Evolutionary conservation across 106 monocot genomes (phyloP), one percentile per base, ranked within the genome.

Genomic region (Acorus gramineus): DNA sequence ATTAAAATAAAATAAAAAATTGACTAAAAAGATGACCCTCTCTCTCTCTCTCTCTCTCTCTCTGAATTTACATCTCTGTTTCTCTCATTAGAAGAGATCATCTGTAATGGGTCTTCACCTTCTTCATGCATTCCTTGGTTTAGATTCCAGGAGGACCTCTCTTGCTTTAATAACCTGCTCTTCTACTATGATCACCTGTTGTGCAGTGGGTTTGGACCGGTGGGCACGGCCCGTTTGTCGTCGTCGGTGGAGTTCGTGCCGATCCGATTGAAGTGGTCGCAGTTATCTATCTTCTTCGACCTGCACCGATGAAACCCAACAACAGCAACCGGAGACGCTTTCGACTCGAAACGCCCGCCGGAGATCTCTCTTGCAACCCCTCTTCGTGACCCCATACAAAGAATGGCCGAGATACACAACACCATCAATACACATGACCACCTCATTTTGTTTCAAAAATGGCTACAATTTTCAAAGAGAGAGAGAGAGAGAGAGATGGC

Each of bases 161-260:
- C 74, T 74, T 10, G 60, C 14, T 74, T 14, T 53, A 66, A 6
- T 73, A 57, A 66, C 3, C 13, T 59, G 1, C 44, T 8, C 42
- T 42, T 60, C 4, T 9, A 44, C 2, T 56, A 28, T 28, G 28
- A 28, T 86, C 82, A 76, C 57, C 82, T 73, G 59, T 86, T 86
- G 60, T 86, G 86, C 71, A 86, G 67, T 6, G 86, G 86, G 68
- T 86, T 86, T 53, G 86, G 82, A 6, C 85, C 85, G n/a, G 80
- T 80, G 63, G 85, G 85, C 52, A 85, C 71, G 46, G 70, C 71
- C 64, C 85, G 54, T 56, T 85, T 85, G 6, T 80, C 77, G 14
- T 80, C 85, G 14, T 82, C 82, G 3, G 53, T 59, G 14, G 49
- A 51, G 8, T 67, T 73, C 13, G 12, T 63, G 42, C 11, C 44